Base-by-base conservation (phyloP, 2,329 filamentous ascomycete genomes). In the Chaetomiaceae sp. region DNA sequence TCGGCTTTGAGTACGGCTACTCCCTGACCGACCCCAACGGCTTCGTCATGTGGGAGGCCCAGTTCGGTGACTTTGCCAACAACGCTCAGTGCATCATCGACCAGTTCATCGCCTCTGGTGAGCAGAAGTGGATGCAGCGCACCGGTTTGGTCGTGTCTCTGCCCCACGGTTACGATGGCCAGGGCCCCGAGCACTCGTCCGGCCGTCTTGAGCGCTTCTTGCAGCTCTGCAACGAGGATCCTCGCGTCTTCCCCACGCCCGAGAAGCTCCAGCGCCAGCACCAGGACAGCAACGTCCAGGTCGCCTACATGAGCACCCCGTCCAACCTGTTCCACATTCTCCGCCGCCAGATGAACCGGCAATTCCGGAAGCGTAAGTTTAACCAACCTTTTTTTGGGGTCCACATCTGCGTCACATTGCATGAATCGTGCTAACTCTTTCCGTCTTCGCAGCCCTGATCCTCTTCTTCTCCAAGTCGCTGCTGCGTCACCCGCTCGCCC, bases 51-150 rank as follows among this genome's bases (percentile, higher is more conserved):
- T 99, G 93, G 93, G 93, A 99, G 75, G 93, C 93, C 33, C 93
- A 99, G 72, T 99, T 99, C 65, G 93, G 93, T 78, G 93, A 99
- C 73, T 99, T 99, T 65, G 93, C 93, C 78, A 99, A 99, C 81
- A 99, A 96, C 66, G 92, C 93, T 38, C 93, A 99, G 74, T 95
- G 90, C 70, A 95, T 99, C 71, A 95, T 99, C 66, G 93, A 99
- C 70, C 93, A 99, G 73, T 99, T 99, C 74, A 86, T 99, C 63
- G 92, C 93, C 44, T 96, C 93, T 56, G 93, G 93, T 67, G 93
- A 99, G 74, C 85, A 88, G 59, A 99, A 99, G 76, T 99, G 93
- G 93, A 86, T 97, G 73, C 93, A 99, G 77, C 86, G 93, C 71
- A 96, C 91, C 48, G 93, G 93, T 65, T 83, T 99, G 44, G 89